Evolutionary conservation across 805 yeast species (phyloP), one percentile per base, ranked within the genome.

Genomic region (Dipodascus albidus): DNA sequence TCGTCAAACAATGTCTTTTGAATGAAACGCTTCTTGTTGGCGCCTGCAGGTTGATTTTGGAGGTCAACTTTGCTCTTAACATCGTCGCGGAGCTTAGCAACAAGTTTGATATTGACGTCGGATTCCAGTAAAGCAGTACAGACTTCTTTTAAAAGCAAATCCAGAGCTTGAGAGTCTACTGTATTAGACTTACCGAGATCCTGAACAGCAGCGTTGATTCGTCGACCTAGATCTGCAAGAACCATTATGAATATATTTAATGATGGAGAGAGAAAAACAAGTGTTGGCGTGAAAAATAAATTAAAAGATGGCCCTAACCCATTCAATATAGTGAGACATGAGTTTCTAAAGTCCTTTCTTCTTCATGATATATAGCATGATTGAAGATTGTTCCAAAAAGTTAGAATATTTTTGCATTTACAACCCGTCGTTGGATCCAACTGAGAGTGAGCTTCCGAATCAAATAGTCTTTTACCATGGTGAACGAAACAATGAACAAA

Each of bases 1-100:
- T 93, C 97, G 65, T 93, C 99, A 69, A 85, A 93, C 47, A 93
- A 95, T 17, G 95, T 85, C 68, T 91, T 91, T 65, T 93, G 98
- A 38, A 85, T 74, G 17, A 89, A 67, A 64, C 85, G 82, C 69
- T 87, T 87, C 61, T 87, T 84, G 67, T 87, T 88, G 15, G 71
- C 74, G 20, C 75, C 74, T 41, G 79, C 73, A 47, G 75, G 73
- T n/a, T 79, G 78, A 14, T 78, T 76, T 23, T 74, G 74, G 24
- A 71, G 71, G 53, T 78, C 75, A 50, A 87, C 74, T 42, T 77
- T 79, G 44, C 71, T 64, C 62, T 80, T 81, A 60, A 91, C 78
- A 60, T 84, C 82, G 59, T 79, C 84, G 64, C 96, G 78, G 57
- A 91, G 71, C 58, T 76, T 77, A 41, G 87, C 81, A 24, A 91